phyloP scores from a whole-genome alignment of 2,329 filamentous ascomycete species.

The Pleoardoris graminearum region DNA sequence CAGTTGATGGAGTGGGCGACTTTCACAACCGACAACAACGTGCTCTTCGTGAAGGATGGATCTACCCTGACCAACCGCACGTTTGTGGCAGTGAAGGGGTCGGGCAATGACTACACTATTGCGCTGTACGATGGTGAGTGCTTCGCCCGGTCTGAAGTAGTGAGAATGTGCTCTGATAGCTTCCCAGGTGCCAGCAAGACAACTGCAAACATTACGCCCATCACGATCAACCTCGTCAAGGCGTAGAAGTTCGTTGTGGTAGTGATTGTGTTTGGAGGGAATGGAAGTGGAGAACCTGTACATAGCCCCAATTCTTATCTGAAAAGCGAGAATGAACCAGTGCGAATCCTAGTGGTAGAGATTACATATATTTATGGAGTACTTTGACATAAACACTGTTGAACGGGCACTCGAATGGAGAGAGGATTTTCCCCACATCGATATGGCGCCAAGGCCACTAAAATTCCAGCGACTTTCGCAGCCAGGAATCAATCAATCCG shows the following conservation, averaged over 20 bases:
- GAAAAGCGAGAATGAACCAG: too few relatives aligned
- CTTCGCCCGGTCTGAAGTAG: too few relatives aligned
- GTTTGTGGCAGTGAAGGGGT: slow-evolving; percentile 27
- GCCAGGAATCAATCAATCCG: too few relatives aligned
- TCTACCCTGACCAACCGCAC: slow-evolving; percentile 28
- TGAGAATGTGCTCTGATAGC: slow-evolving; percentile 8
- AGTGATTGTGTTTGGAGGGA: neutral
- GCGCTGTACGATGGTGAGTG: slow-evolving; percentile 37
- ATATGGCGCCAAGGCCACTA: slow-evolving; percentile 38
- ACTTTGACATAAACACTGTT: too few relatives aligned
- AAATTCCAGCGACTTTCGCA: slow-evolving; percentile 25
- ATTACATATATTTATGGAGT: neutral
- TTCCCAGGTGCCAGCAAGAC: slow-evolving; percentile 24
- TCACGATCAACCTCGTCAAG: slow-evolving; percentile 27
- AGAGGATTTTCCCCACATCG: slow-evolving; percentile 23
- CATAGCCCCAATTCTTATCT: neutral
- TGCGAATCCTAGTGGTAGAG: too few relatives aligned
- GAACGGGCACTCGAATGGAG: too few relatives aligned
- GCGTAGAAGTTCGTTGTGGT: neutral
- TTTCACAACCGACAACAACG: slow-evolving; percentile 32
- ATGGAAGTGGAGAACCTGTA: neutral
- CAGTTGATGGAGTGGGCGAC: slow-evolving; percentile 37
- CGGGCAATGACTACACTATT: slow-evolving; percentile 18
- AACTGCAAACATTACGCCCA: slow-evolving; percentile 19
- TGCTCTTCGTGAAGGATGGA: slow-evolving; percentile 34